Conservation (phyloP, 2,329 filamentous ascomycete genomes). For the Exophiala alcalophila region DNA sequence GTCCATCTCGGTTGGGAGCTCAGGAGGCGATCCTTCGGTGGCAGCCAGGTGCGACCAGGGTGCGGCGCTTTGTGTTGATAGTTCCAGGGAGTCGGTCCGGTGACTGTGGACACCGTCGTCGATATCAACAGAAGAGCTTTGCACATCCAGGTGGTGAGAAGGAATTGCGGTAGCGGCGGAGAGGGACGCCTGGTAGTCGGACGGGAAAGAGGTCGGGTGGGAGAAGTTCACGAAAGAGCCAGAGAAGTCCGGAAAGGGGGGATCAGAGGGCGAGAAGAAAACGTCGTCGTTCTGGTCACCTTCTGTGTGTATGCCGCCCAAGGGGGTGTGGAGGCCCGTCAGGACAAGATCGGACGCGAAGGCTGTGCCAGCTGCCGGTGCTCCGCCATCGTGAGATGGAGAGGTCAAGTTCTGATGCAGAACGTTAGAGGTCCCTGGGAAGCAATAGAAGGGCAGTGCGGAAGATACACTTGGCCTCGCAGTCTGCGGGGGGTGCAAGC, state of each 20-base stretch:
- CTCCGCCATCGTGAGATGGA: slow-evolving; percentile 20
- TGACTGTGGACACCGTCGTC: slow-evolving; percentile 13
- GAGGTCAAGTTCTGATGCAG: slow-evolving; percentile 14
- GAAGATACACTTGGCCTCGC: slow-evolving; percentile 18
- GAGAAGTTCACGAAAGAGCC: slow-evolving; percentile 10
- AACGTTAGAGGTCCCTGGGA: slow-evolving; percentile 7
- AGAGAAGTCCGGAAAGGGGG: slow-evolving; percentile 7
- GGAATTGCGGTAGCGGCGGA: slow-evolving; percentile 6
- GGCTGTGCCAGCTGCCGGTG: slow-evolving; percentile 16
- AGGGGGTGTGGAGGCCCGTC: slow-evolving; percentile 19
- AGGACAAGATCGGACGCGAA: slow-evolving; percentile 18
- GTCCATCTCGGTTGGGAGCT: slow-evolving; percentile 3
- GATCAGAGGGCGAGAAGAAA: slow-evolving; percentile 8
- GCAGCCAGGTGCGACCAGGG: slow-evolving; percentile 19
- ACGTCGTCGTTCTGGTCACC: slow-evolving; percentile 11
- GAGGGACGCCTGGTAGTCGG: slow-evolving; percentile 11
- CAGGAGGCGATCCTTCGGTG: slow-evolving; percentile 7
- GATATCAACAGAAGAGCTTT: slow-evolving; percentile 3
- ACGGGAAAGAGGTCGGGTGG: no score
- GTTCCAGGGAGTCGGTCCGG: slow-evolving; percentile 1
- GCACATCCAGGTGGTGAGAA: slow-evolving; percentile 3
- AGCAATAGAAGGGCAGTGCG: slow-evolving; percentile 16
- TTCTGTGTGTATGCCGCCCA: slow-evolving; percentile 13
- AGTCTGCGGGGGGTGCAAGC: slow-evolving; percentile 2
- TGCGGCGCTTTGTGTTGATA: slow-evolving; percentile 1